Base-by-base conservation (phyloP, 768 basidiomycete genomes). In the Phallus indusiatus region DNA sequence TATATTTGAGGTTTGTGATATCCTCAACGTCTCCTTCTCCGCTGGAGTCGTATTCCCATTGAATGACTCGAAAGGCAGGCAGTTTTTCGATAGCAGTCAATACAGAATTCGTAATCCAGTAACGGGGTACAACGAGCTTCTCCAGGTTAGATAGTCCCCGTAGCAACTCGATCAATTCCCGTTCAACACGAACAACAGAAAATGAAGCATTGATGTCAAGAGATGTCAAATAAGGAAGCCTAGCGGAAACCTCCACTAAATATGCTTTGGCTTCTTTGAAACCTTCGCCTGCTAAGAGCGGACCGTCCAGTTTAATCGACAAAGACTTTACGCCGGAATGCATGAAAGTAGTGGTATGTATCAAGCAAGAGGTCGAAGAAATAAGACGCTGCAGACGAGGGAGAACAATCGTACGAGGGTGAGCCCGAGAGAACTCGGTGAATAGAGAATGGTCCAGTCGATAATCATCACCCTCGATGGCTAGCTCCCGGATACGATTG, bases 351-450 rank as follows among this genome's bases (percentile, higher is more conserved):
- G 81, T 74, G 49, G 74, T 71, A 17, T 69, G 68, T 21, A 73
- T 70, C 65, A 72, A 64, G n/a, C 68, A 63, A 0, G 66, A 65
- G 7, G 68, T 68, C 22, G 65, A 65, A 82, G 83, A 86, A 17
- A 74, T 68, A 5, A 87, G 70, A 2, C 74, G 72, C 46, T 76
- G 75, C 59, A 83, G 69, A 62, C 78, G 78, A 7, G 85, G 84
- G 2, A 86, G 67, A 54, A 85, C 76, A 54, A 78, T 72, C 33
- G 82, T 65, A 11, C 71, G 73, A 0, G 78, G 76, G 2, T 84
- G 75, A 9, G 83, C 80, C 49, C 80, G 74, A 0, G 81, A 80
- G 8, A 85, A 73, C 56, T 80, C 79, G 65, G 84, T 81, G 63
- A 81, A 79, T 58, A 73, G 73, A 54, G 68, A 68, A 28, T 28